These are phyloP conservation scores for Exophiala lecanii-corni DNA, from an alignment of 2,329 filamentous ascomycete genomes.

Conservation along the genomic window DNA sequence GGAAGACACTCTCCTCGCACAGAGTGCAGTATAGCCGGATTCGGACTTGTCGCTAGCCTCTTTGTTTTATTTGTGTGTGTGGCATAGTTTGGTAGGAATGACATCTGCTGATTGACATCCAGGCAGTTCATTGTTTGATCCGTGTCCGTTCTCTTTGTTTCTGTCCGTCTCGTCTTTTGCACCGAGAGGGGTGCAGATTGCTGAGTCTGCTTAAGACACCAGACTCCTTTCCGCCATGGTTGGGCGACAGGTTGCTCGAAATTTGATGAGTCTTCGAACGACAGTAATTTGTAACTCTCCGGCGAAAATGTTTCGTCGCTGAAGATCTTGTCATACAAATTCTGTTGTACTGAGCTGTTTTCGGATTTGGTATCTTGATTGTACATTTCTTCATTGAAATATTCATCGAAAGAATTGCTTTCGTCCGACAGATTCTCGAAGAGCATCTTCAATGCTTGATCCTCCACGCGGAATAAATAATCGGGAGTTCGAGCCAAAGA, in stretches of 20 bases:
- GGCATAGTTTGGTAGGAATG: constrained; percentile 12
- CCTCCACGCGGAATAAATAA: constrained; percentile 41
- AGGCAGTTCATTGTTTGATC: constrained; percentile 34
- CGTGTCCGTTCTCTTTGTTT: constrained; percentile 21
- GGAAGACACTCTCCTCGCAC: constrained; percentile 8
- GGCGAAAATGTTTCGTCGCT: constrained; percentile 46
- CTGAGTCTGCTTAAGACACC: constrained; percentile 48
- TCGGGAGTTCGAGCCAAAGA: constrained; percentile 25
- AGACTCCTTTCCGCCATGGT: constrained; percentile 52
- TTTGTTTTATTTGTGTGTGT: constrained; percentile 21
- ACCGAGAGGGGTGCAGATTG: constrained; percentile 34
- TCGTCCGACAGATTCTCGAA: constrained; percentile 46
- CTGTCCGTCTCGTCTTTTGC: constrained; percentile 28
- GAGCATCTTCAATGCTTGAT: constrained; percentile 52
- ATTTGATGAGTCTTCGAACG: constrained; percentile 45
- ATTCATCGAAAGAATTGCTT: constrained; percentile 61
- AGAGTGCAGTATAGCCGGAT: constrained; percentile 29
- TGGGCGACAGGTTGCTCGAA: constrained; percentile 40
- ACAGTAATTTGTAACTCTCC: constrained; percentile 48
- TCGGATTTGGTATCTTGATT: constrained; percentile 44
- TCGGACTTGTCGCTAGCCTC: constrained; percentile 24
- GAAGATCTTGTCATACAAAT: constrained; percentile 51
- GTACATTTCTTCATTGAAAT: constrained; percentile 55
- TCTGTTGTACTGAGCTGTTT: constrained; percentile 43
- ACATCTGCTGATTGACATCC: constrained; percentile 28